These are phyloP conservation scores for Anisodus tanguticus DNA, from an alignment of 257 asterid species.

Conservation along the genomic window DNA sequence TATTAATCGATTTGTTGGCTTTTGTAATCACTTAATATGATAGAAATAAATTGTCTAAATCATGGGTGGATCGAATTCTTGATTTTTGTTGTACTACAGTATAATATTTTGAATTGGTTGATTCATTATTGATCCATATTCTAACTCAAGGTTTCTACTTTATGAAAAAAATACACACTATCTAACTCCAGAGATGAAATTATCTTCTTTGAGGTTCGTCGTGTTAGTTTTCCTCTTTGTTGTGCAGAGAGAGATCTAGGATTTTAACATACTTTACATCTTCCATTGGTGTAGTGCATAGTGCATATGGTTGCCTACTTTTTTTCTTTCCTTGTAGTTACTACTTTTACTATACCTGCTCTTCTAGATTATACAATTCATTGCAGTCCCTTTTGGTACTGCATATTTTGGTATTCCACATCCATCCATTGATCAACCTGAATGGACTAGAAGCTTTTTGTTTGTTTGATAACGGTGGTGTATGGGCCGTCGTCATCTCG, in stretches of 20 bases:
- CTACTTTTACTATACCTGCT: background rate
- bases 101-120: conserved; percentile 32
- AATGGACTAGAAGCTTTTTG: background rate
- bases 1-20: background rate
- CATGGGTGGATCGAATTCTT: background rate
- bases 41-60: background rate
- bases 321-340: background rate
- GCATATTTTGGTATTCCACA: background rate
- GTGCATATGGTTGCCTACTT: background rate
- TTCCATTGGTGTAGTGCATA: background rate
- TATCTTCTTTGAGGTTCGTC: background rate
- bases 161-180: background rate
- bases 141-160: background rate
- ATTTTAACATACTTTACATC: background rate
- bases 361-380: background rate
- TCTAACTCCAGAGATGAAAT: background rate
- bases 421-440: conserved; percentile 5
- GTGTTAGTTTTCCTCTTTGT: background rate
- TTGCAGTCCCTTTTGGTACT: background rate
- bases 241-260: background rate
- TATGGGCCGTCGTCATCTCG: background rate
- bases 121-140: conserved; percentile 20
- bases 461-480: background rate
- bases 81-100: background rate
- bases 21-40: background rate